phyloP scores from a whole-genome alignment of 192 early-diverging fungal species.

The Coemansia sp. region DNA sequence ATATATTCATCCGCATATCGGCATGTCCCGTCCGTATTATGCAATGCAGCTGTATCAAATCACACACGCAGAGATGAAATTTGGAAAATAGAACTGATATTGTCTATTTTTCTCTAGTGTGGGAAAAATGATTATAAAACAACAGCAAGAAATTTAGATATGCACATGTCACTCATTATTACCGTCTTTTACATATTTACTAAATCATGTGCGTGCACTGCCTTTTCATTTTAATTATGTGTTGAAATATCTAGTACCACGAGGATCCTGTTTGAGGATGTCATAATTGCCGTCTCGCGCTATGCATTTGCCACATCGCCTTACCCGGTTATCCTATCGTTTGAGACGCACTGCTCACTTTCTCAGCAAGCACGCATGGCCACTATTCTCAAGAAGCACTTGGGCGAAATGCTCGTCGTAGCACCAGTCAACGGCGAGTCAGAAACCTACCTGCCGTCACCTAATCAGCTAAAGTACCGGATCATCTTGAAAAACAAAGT shows the following conservation, averaged over 20 bases:
- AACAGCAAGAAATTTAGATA: too few relatives aligned
- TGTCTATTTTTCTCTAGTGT: too few relatives aligned
- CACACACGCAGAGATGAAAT: not conserved
- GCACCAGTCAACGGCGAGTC: conserved; percentile 23
- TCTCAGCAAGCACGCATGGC: conserved; percentile 78
- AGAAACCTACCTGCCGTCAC: conserved; percentile 61
- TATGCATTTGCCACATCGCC: conserved; percentile 83
- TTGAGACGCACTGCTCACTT: conserved; percentile 78
- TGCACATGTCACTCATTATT: too few relatives aligned
- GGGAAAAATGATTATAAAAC: too few relatives aligned
- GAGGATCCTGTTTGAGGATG: conserved; percentile 77
- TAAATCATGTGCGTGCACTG: too few relatives aligned
- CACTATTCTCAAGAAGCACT: conserved; percentile 55
- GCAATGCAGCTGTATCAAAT: not conserved
- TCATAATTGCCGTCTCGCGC: conserved; percentile 72
- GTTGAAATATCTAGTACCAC: conserved; percentile 60
- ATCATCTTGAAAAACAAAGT: conserved; percentile 75
- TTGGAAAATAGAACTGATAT: not conserved
- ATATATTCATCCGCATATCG: not conserved
- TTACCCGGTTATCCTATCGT: conserved; percentile 79
- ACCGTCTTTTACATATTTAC: too few relatives aligned
- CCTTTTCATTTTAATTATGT: too few relatives aligned
- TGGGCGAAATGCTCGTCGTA: conserved; percentile 67
- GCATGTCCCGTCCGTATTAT: not conserved
- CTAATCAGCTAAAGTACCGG: conserved; percentile 61